These are phyloP conservation scores for Gnetum montanum DNA, from an alignment of 75 land plant species.

Conservation along the genomic window DNA sequence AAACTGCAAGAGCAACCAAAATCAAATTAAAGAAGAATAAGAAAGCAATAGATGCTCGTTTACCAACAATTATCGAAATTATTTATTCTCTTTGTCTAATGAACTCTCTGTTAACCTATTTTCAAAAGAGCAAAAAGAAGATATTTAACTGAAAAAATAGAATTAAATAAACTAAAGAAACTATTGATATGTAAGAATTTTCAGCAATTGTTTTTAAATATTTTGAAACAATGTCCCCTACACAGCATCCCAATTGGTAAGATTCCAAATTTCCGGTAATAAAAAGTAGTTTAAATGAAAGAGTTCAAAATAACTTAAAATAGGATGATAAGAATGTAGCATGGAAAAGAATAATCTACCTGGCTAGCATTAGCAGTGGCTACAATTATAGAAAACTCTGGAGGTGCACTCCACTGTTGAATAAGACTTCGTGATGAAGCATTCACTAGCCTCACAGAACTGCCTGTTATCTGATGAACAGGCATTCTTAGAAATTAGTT, in stretches of 20 bases:
- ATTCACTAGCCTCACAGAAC: conserved; percentile 76
- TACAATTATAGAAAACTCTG: conserved; percentile 83
- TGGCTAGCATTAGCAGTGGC: conserved; percentile 97
- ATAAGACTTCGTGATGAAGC: conserved; percentile 66
- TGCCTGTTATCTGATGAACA: conserved; percentile 73
- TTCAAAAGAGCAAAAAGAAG: no score
- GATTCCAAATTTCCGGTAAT: neutral
- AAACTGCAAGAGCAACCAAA: no score
- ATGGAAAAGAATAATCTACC: conserved; percentile 24
- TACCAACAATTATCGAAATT: no score
- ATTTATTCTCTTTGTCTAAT: no score
- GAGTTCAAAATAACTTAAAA: neutral
- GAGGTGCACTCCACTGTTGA: conserved; percentile 77
- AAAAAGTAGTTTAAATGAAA: neutral
- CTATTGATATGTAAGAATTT: neutral
- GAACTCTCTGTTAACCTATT: no score
- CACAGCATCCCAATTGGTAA: neutral
- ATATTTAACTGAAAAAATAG: no score
- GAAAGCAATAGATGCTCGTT: no score
- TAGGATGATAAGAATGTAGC: neutral
- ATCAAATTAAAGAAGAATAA: no score
- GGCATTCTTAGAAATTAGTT: no score
- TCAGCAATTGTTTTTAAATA: neutral
- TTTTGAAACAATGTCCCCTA: neutral
- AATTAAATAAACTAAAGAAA: neutral